These are phyloP conservation scores for Capillidium rhysosporum DNA, from an alignment of 371 early-diverging fungal genomes.

Conservation along the genomic window DNA sequence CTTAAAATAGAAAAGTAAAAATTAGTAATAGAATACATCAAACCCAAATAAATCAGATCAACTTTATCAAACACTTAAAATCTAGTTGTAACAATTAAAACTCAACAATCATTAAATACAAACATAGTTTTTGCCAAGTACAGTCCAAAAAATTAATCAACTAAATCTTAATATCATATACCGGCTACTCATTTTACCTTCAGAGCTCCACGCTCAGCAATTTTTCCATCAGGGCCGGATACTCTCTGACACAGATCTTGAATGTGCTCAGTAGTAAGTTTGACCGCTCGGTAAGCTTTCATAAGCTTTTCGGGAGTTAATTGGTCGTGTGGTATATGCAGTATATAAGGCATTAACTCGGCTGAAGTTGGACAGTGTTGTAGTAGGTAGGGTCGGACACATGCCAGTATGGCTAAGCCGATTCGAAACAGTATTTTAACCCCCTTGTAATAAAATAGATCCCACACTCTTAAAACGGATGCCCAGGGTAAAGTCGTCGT, in stretches of 20 bases:
- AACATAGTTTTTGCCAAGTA: no score
- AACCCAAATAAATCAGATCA: no score
- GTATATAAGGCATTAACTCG: constrained; percentile 48
- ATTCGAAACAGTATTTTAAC: constrained; percentile 67
- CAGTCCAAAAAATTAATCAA: no score
- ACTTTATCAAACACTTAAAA: no score
- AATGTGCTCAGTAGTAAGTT: constrained; percentile 15
- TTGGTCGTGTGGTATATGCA: constrained; percentile 60
- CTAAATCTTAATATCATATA: no score
- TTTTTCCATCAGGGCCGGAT: not conserved
- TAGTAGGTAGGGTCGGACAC: constrained; percentile 36
- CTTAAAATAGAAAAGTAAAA: no score
- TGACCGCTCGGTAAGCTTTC: constrained; percentile 42
- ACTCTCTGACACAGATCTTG: constrained; percentile 3
- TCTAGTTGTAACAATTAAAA: no score
- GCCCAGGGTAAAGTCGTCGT: constrained; percentile 82
- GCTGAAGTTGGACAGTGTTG: constrained; percentile 53
- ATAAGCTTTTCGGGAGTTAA: constrained; percentile 45
- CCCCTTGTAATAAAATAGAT: constrained; percentile 73
- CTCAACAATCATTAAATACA: no score
- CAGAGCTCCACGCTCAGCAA: not conserved
- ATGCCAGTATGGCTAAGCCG: constrained; percentile 55
- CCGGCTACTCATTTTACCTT: not conserved
- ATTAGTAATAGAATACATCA: no score
- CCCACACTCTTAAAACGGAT: constrained; percentile 80